Percentiles rank a stretch among this genome's conserved stretches.
Conservation (phyloP, 2,329 filamentous ascomycete genomes). For the Penicillium sumatraense region DNA sequence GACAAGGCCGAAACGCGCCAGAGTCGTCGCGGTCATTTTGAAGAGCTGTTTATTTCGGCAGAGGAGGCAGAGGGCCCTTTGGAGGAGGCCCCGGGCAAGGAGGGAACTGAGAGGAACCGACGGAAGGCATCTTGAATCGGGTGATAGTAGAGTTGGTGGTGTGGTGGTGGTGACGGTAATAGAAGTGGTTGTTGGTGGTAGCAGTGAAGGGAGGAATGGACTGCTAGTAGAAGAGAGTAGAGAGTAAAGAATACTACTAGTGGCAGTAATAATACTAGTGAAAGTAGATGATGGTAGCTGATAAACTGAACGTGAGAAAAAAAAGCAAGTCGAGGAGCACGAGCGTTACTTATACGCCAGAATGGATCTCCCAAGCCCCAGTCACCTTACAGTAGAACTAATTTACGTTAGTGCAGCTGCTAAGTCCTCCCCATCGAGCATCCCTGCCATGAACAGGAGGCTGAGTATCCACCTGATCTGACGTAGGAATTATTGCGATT, state of each 20-base stretch:
- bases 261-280: background rate
- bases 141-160: conserved; percentile 11
- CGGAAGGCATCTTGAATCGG: conserved; percentile 40
- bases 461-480: conserved; percentile 34
- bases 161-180: conserved; percentile 2
- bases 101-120: conserved; percentile 42
- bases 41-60: conserved; percentile 40
- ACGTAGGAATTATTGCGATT: conserved; percentile 31
- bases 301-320: background rate
- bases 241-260: background rate
- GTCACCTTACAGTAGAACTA: conserved; percentile 18
- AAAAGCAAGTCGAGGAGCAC: conserved; percentile 15
- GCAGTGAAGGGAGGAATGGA: background rate
- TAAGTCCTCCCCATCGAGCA: conserved; percentile 23
- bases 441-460: conserved; percentile 36
- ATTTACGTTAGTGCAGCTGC: conserved; percentile 22
- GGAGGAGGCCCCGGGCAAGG: conserved; percentile 45
- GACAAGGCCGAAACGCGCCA: conserved; percentile 23
- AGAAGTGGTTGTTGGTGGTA: conserved; percentile 4
- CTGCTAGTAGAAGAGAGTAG: conserved; percentile 7
- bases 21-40: conserved; percentile 40
- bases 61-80: conserved; percentile 44
- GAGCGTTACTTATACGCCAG: conserved; percentile 24
- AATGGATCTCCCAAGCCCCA: conserved; percentile 10
- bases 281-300: background rate